Evolutionary conservation across 2,329 filamentous ascomycete species (phyloP).

Genomic region (Scedosporium boydii): DNA sequence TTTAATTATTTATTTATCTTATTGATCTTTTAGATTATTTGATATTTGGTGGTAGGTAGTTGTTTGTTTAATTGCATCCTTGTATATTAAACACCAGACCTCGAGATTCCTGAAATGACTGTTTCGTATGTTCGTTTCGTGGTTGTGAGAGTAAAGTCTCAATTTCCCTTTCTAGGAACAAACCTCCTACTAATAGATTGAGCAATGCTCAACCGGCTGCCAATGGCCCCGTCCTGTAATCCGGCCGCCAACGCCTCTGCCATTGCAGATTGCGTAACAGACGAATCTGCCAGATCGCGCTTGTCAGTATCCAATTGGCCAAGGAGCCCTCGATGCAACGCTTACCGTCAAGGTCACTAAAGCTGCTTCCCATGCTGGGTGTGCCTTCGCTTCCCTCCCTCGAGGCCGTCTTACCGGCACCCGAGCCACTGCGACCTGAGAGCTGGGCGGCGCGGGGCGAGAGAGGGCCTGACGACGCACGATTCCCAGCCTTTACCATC

Average conservation of each 20-base stretch:
- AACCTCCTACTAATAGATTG: conserved; percentile 10
- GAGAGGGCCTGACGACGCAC: conserved; percentile 33
- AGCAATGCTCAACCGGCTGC: conserved; percentile 29
- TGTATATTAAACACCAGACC: too few relatives aligned
- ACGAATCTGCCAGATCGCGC: conserved; percentile 47
- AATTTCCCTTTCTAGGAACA: conserved; percentile 7
- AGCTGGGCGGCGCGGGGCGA: conserved; percentile 51
- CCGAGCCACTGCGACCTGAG: conserved; percentile 41
- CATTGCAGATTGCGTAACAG: conserved; percentile 69
- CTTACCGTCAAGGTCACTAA: conserved; percentile 72
- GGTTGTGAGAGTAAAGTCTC: background rate
- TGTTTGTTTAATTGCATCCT: too few relatives aligned
- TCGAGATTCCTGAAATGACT: background rate
- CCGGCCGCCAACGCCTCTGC: conserved; percentile 70
- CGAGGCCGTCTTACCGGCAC: conserved; percentile 38
- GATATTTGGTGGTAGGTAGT: too few relatives aligned
- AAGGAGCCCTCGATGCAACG: conserved; percentile 7
- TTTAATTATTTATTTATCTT: too few relatives aligned
- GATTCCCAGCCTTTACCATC: conserved; percentile 21
- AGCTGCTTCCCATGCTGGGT: conserved; percentile 76
- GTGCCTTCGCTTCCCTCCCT: conserved; percentile 62
- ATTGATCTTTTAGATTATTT: too few relatives aligned
- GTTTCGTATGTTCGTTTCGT: too few relatives aligned
- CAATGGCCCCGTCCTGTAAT: conserved; percentile 52
- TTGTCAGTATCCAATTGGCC: background rate